A percentile compares a stretch with the other conserved stretches of the same genome.
Conservation (phyloP, 2,329 filamentous ascomycete genomes). For the Colletotrichum truncatum region DNA sequence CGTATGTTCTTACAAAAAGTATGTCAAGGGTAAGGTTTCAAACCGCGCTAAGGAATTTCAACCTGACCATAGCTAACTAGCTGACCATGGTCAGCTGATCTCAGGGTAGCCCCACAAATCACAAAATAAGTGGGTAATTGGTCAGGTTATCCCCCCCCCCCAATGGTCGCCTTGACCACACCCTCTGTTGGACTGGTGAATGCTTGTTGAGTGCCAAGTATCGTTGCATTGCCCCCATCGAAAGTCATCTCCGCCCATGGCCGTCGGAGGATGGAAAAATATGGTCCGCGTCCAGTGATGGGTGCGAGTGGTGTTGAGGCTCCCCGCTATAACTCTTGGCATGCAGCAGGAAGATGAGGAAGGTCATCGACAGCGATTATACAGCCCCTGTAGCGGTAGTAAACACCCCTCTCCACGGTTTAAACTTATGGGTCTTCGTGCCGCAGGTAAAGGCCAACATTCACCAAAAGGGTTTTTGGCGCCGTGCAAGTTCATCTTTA, state of each 20-base stretch:
- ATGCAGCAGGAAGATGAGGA: constrained; percentile 3
- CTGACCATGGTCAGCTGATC: too few species aligned
- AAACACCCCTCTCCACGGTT: constrained; percentile 8
- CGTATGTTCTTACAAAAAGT: too few species aligned
- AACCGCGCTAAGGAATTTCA: too few species aligned
- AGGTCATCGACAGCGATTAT: not conserved
- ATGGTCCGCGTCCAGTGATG: constrained; percentile 23
- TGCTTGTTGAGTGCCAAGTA: constrained; percentile 23
- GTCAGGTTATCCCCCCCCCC: too few species aligned
- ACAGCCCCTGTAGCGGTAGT: not conserved
- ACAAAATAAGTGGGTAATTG: too few species aligned
- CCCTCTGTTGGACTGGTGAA: not conserved
- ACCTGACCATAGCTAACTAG: too few species aligned
- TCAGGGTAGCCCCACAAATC: too few species aligned
- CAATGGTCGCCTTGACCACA: too few species aligned
- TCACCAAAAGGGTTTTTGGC: not conserved
- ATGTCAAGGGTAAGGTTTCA: too few species aligned
- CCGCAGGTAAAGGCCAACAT: constrained; percentile 8
- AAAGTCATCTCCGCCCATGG: constrained; percentile 17
- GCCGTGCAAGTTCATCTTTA: not conserved
- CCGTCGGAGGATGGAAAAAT: constrained; percentile 19
- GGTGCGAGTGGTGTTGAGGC: constrained; percentile 9
- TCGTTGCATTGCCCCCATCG: constrained; percentile 2
- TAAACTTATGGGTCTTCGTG: constrained; percentile 6
- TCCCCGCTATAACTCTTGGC: constrained; percentile 24